These are phyloP conservation scores for Escovopsis sp. DNA, from an alignment of 2,329 filamentous ascomycete species.

Conservation along the genomic window DNA sequence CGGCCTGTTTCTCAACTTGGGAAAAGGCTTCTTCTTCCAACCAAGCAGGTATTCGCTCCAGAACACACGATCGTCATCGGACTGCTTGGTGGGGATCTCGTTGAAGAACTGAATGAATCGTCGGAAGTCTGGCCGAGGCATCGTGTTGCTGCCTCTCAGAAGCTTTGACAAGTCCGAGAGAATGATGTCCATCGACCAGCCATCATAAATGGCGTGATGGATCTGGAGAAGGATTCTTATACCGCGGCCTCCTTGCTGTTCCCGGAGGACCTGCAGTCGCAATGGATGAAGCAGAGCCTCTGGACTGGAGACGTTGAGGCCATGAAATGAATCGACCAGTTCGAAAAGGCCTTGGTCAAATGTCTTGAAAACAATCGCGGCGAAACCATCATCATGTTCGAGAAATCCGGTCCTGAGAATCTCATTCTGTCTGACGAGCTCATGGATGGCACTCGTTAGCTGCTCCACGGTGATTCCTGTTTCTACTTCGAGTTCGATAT, in stretches of 20 bases:
- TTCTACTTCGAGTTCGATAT: constrained; percentile 49
- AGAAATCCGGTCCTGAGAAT: constrained; percentile 64
- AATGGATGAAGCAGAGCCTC: constrained; percentile 41
- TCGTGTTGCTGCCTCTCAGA: constrained; percentile 18
- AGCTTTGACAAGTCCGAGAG: constrained; percentile 48
- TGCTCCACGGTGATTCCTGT: constrained; percentile 16
- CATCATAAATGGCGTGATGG: constrained; percentile 80
- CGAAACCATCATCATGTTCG: constrained; percentile 25
- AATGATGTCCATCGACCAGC: constrained; percentile 77
- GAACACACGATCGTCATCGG: constrained; percentile 38
- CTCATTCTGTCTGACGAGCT: constrained; percentile 41
- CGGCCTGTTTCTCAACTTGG: constrained; percentile 29
- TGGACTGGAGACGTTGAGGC: constrained; percentile 24
- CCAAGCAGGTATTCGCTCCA: constrained; percentile 55
- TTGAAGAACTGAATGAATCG: constrained; percentile 39
- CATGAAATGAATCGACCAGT: constrained; percentile 21
- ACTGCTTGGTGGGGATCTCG: constrained; percentile 10
- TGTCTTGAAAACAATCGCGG: constrained; percentile 42
- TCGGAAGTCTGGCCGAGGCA: constrained; percentile 42
- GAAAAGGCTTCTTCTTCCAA: constrained; percentile 39
- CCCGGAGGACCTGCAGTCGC: constrained; percentile 36
- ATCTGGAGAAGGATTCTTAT: constrained; percentile 37
- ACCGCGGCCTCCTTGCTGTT: constrained; percentile 6
- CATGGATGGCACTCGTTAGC: constrained; percentile 34
- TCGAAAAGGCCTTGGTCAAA: constrained; percentile 29